Evolutionary conservation across 345 rosid species (phyloP).

Genomic region (Populus simonii): DNA sequence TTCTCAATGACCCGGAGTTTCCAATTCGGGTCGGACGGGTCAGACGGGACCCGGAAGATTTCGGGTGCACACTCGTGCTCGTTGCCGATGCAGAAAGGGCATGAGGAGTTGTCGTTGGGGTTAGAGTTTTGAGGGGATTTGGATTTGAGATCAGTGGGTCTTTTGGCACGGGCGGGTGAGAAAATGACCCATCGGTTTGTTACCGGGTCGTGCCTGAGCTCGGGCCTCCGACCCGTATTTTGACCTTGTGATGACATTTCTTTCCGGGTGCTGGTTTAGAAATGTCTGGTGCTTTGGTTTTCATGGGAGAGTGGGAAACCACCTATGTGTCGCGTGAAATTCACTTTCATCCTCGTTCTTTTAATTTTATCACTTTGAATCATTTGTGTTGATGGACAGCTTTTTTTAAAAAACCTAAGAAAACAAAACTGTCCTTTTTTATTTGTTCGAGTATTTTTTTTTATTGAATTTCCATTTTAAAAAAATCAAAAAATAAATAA

Average conservation of each 20-base stretch:
- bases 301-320: too few relatives aligned
- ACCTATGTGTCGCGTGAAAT: too few relatives aligned
- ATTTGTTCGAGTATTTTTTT: too few relatives aligned
- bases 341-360: too few relatives aligned
- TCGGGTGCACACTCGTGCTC: constrained; percentile 82
- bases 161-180: constrained; percentile 71
- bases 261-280: not conserved
- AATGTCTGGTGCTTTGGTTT: not conserved
- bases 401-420: too few relatives aligned
- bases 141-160: constrained; percentile 79
- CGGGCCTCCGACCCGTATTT: constrained; percentile 40
- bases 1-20: constrained; percentile 83
- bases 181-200: constrained; percentile 71
- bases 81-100: constrained; percentile 84
- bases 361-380: too few relatives aligned
- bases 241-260: not conserved
- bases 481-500: too few relatives aligned
- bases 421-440: too few relatives aligned
- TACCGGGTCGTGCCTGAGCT: constrained; percentile 59
- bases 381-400: too few relatives aligned
- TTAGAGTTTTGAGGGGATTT: constrained; percentile 43
- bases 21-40: constrained; percentile 41
- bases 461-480: too few relatives aligned
- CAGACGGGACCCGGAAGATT: constrained; percentile 69
- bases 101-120: constrained; percentile 17